Conservation (phyloP, 148 eudicot genomes). For the Cornus kousa region DNA sequence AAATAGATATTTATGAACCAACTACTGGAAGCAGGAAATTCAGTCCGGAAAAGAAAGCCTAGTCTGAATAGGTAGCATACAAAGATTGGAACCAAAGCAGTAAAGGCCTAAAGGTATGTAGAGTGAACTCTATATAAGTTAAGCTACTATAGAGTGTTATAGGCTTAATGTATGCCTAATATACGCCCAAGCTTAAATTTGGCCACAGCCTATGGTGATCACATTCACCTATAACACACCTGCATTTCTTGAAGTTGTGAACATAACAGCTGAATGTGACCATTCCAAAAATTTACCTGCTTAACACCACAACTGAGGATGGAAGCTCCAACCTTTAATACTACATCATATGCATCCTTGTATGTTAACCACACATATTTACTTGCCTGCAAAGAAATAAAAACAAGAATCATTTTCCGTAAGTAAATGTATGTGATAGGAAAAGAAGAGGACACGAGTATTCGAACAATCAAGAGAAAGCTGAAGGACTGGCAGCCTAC, state of each 20-base stretch:
- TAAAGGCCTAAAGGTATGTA: not conserved
- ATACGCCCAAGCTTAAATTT: not conserved
- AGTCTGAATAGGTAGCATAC: not conserved
- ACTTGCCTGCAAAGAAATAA: slow-evolving; percentile 44
- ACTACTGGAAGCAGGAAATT: not conserved
- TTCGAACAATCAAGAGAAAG: not conserved
- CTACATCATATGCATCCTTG: slow-evolving; percentile 64
- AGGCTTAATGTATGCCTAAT: not conserved
- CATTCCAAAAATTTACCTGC: slow-evolving; percentile 40
- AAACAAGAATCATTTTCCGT: not conserved
- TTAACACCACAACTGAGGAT: slow-evolving; percentile 61
- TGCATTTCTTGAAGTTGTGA: not conserved
- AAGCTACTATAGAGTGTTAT: not conserved
- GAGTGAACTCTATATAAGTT: not conserved
- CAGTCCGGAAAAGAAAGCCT: not conserved
- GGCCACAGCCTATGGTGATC: too few species aligned
- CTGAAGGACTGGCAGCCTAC: slow-evolving; percentile 21
- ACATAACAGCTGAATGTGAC: not conserved
- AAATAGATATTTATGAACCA: not conserved
- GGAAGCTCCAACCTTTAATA: slow-evolving; percentile 71
- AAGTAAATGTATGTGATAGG: not conserved
- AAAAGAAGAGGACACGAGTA: not conserved
- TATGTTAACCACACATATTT: slow-evolving; percentile 78
- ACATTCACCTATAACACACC: not conserved
- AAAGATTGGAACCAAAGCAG: not conserved